Evolutionary conservation across 352 stramenopile species (phyloP).

Genomic region (Thraustochytrium sp.): DNA sequence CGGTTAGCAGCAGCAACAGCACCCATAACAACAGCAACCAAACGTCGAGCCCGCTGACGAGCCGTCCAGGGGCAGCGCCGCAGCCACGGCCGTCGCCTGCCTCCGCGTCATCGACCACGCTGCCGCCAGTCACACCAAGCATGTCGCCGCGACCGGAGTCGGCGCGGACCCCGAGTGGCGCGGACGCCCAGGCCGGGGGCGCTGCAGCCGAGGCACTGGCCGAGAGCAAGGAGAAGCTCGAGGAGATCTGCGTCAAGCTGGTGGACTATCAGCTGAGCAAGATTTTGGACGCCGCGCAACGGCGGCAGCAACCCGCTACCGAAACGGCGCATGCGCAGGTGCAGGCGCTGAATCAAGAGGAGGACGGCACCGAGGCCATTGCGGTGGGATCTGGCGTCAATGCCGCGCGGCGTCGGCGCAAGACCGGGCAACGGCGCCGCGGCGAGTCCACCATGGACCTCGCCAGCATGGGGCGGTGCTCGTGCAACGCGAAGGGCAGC

Average conservation of each 20-base stretch:
- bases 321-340: neutral
- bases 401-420: neutral
- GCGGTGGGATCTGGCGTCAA: neutral
- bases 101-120: neutral
- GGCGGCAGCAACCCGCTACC: neutral
- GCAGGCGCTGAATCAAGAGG: too few species aligned
- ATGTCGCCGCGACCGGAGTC: neutral
- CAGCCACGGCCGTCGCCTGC: neutral
- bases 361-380: too few species aligned
- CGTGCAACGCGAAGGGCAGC: slow-evolving; percentile 1
- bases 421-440: neutral
- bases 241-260: slow-evolving; percentile 38
- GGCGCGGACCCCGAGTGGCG: neutral
- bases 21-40: too few species aligned
- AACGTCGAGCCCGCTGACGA: neutral
- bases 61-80: neutral
- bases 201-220: too few species aligned
- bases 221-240: slow-evolving; percentile 23
- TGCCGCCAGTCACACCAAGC: too few species aligned
- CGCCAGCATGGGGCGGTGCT: slow-evolving; percentile 13
- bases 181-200: too few species aligned
- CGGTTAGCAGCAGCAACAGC: too few species aligned
- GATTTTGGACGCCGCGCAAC: neutral
- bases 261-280: slow-evolving; percentile 18
- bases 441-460: neutral